Percentiles rank a stretch among this genome's conserved stretches.
Evolutionary conservation across 2,329 filamentous ascomycete genomes (phyloP).

Genomic region (Colletotrichum nymphaeae): DNA sequence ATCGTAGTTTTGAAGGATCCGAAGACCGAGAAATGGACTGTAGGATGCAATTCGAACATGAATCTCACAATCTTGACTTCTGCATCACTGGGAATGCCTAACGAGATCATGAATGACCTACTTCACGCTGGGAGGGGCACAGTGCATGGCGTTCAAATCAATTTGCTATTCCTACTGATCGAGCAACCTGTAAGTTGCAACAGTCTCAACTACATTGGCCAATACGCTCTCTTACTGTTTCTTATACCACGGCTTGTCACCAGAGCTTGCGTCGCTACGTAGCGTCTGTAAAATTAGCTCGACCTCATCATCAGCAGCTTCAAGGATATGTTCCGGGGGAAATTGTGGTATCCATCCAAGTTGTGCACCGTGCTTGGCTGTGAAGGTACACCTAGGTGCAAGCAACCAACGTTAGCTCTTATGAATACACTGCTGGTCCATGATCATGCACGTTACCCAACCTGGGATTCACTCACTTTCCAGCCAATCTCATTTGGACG

Average conservation of each 20-base stretch:
- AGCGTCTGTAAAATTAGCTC: constrained; percentile 47
- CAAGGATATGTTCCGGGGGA: constrained; percentile 56
- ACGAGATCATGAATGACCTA: no score
- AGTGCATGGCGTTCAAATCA: no score
- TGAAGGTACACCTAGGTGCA: constrained; percentile 41
- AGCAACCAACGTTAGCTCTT: neutral
- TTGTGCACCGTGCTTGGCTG: constrained; percentile 50
- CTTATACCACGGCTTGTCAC: neutral
- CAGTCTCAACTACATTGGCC: no score
- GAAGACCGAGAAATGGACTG: no score
- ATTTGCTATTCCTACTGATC: no score
- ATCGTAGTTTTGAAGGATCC: no score
- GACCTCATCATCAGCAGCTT: constrained; percentile 58
- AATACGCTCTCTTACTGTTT: neutral
- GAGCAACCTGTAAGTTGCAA: no score
- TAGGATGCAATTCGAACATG: no score
- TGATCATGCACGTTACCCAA: neutral
- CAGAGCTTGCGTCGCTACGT: neutral
- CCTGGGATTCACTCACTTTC: constrained; percentile 47
- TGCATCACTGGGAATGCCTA: no score
- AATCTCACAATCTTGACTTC: no score
- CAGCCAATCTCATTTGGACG: constrained; percentile 50
- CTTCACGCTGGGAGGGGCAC: no score
- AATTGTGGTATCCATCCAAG: constrained; percentile 60
- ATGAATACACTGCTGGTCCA: neutral